A percentile compares a stretch with the other conserved stretches of the same genome.
Conservation (phyloP, 495 filamentous ascomycete species). For the Chaetomium cochliodes region DNA sequence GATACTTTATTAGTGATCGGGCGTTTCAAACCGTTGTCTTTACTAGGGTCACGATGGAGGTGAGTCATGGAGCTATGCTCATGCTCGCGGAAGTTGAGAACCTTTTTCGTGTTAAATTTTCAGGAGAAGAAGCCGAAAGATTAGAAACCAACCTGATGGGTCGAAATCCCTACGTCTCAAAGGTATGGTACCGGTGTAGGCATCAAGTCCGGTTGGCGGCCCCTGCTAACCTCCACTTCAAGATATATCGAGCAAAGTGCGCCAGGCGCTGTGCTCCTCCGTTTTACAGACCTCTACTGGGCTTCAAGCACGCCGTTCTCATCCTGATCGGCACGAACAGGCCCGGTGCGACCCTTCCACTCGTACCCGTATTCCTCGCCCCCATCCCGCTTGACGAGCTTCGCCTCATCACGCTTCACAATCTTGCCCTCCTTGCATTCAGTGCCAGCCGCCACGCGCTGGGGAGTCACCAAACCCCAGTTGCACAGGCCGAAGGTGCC, state of each 20-base stretch:
- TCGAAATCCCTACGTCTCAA: not conserved
- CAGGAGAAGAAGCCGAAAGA: not conserved
- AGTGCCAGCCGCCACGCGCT: slow-evolving; percentile 8
- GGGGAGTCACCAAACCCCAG: slow-evolving; percentile 11
- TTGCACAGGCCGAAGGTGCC: slow-evolving; percentile 12
- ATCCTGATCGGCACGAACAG: too few species aligned
- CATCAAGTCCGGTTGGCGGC: too few species aligned
- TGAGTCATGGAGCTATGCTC: not conserved
- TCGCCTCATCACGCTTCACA: not conserved
- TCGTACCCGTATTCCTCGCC: not conserved
- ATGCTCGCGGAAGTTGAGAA: too few species aligned
- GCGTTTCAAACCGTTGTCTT: not conserved
- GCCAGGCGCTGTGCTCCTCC: too few species aligned
- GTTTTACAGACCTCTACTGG: not conserved
- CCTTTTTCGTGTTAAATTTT: too few species aligned
- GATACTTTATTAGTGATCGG: not conserved
- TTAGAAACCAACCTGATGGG: not conserved
- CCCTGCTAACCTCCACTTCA: too few species aligned
- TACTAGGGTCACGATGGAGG: not conserved
- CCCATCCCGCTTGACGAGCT: not conserved
- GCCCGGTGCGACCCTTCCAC: too few species aligned
- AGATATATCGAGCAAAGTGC: too few species aligned
- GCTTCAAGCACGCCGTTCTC: too few species aligned
- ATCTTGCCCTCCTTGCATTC: slow-evolving; percentile 14
- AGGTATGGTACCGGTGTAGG: not conserved